These are phyloP conservation scores for Epipyxis sp. DNA, from an alignment of 108 stramenopile species.

Conservation along the genomic window DNA sequence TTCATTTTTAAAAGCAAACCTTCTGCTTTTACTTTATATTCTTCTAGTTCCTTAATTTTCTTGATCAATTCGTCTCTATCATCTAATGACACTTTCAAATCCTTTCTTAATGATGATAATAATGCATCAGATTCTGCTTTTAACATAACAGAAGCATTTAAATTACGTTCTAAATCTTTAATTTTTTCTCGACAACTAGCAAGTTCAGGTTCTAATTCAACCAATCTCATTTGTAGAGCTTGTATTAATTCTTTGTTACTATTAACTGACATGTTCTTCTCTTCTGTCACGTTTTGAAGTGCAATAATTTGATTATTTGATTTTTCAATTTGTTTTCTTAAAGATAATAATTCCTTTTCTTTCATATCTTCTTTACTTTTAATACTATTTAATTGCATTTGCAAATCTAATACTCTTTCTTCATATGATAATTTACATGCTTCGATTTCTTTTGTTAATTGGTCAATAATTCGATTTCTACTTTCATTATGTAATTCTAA, in stretches of 20 bases:
- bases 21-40: not conserved
- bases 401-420: not conserved
- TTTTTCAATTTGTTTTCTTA: not conserved
- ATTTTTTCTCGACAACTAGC: not conserved
- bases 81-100: slow-evolving; percentile 3
- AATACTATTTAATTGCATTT: not conserved
- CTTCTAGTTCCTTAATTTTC: slow-evolving; percentile 8
- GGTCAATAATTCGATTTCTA: not conserved
- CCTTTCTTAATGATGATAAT: not conserved
- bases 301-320: not conserved
- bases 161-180: not conserved
- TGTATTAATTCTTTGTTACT: not conserved
- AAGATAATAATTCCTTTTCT: not conserved
- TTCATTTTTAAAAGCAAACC: not conserved
- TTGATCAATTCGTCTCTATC: not conserved
- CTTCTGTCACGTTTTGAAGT: not conserved
- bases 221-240: not conserved
- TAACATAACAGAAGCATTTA: not conserved
- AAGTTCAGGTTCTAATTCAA: slow-evolving; percentile 15
- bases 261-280: not conserved
- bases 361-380: not conserved
- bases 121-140: slow-evolving; percentile 16
- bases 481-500: not conserved
- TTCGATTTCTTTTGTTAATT: not conserved
- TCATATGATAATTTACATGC: not conserved